phyloP scores from a whole-genome alignment of 1,139 yeast species.

The Pichia sp. region DNA sequence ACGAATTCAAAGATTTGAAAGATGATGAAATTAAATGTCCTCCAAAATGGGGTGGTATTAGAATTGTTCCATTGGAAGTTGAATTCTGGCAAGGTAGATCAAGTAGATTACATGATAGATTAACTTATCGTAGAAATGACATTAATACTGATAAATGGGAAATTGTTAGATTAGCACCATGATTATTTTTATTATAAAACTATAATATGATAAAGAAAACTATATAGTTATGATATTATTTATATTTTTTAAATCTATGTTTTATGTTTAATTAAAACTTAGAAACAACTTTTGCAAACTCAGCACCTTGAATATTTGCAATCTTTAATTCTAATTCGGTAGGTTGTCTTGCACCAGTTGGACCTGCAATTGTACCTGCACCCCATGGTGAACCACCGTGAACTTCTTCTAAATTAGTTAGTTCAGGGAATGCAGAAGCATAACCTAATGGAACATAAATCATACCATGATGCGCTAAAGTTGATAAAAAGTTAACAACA shows the following conservation, averaged over 20 bases:
- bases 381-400: constrained; percentile 91
- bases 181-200: too few relatives aligned
- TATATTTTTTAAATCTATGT: background rate
- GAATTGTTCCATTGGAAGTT: constrained; percentile 80
- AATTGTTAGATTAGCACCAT: constrained; percentile 70
- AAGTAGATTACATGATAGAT: constrained; percentile 85
- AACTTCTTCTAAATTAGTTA: constrained; percentile 56
- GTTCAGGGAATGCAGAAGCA: constrained; percentile 51
- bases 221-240: background rate
- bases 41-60: constrained; percentile 90
- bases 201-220: too few relatives aligned
- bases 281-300: constrained; percentile 42
- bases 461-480: constrained; percentile 73
- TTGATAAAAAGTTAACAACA: constrained; percentile 55
- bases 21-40: constrained; percentile 80
- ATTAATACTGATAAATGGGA: constrained; percentile 50
- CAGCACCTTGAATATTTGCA: constrained; percentile 57
- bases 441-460: constrained; percentile 77
- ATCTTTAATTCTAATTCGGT: constrained; percentile 56
- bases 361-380: constrained; percentile 75
- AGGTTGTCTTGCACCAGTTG: constrained; percentile 75
- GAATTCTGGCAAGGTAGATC: constrained; percentile 98
- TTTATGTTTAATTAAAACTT: constrained; percentile 13
- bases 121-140: constrained; percentile 57
- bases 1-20: constrained; percentile 46